These are phyloP conservation scores for Tuber microsphaerosporum DNA, from an alignment of 495 filamentous ascomycete genomes.

Conservation along the genomic window DNA sequence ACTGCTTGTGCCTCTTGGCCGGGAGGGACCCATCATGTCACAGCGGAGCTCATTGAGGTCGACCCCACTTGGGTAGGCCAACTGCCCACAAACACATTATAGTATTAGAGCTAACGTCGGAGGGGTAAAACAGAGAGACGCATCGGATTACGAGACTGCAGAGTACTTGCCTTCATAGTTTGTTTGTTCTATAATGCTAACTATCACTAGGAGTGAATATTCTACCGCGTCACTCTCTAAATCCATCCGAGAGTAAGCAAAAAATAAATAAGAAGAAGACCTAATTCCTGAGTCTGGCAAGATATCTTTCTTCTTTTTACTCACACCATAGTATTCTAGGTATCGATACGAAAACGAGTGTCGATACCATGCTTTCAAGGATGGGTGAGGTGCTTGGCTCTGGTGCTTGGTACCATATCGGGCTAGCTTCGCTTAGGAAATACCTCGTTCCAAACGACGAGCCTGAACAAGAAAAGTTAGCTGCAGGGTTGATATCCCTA, in stretches of 20 bases:
- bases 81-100: neutral
- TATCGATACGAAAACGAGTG: conserved; percentile 27
- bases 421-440: conserved; percentile 30
- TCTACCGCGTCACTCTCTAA: conserved; percentile 20
- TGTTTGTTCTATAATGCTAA: neutral
- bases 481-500: neutral
- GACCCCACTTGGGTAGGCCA: conserved; percentile 20
- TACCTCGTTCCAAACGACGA: conserved; percentile 54
- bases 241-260: conserved; percentile 23
- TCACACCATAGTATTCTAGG: conserved; percentile 1
- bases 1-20: neutral
- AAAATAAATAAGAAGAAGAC: neutral
- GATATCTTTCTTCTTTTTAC: neutral
- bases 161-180: neutral
- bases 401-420: neutral
- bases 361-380: conserved; percentile 29
- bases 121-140: neutral
- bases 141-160: neutral
- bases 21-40: neutral
- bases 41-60: conserved; percentile 1
- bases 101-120: neutral
- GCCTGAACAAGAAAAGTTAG: conserved; percentile 28
- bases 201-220: conserved; percentile 14
- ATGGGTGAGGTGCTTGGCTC: conserved; percentile 15
- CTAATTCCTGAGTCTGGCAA: neutral